Percentiles rank a stretch among this genome's conserved stretches.
Conservation (phyloP, 2,329 filamentous ascomycete genomes). For the Huntiella omanensis region DNA sequence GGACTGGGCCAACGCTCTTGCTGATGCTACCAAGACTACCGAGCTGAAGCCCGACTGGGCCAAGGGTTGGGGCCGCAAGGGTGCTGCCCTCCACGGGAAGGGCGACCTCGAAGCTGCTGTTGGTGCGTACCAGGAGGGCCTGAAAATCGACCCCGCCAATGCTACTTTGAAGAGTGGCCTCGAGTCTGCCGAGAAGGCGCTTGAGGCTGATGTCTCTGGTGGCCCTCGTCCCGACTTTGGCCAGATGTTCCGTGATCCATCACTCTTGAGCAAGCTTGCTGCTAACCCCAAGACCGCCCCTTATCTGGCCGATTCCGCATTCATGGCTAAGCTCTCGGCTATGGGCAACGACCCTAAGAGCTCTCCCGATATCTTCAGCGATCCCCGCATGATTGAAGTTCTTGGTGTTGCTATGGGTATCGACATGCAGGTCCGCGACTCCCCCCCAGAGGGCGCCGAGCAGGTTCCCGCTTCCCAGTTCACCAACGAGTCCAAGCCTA, state of each 20-base stretch:
- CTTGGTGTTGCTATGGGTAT: slow-evolving; percentile 86
- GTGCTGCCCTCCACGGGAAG: slow-evolving; percentile 70
- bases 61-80: slow-evolving; percentile 90
- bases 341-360: slow-evolving; percentile 65
- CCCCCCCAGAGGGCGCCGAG: slow-evolving; percentile 15
- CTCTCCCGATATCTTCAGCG: slow-evolving; percentile 63
- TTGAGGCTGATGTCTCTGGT: slow-evolving; percentile 38
- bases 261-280: slow-evolving; percentile 76
- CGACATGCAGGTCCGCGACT: slow-evolving; percentile 48
- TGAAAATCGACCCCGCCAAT: slow-evolving; percentile 82
- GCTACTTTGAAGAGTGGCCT: slow-evolving; percentile 82
- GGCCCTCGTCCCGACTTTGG: slow-evolving; percentile 55
- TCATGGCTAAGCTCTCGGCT: slow-evolving; percentile 77
- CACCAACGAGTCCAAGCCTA: slow-evolving; percentile 21
- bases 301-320: slow-evolving; percentile 62
- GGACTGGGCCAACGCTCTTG: slow-evolving; percentile 66
- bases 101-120: slow-evolving; percentile 71
- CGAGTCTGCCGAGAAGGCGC: slow-evolving; percentile 68
- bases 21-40: slow-evolving; percentile 84
- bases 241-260: slow-evolving; percentile 85
- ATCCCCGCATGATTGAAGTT: slow-evolving; percentile 84
- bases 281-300: slow-evolving; percentile 81
- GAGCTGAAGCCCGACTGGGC: slow-evolving; percentile 95
- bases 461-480: slow-evolving; percentile 20
- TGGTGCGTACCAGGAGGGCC: slow-evolving; percentile 84